Evolutionary conservation across 345 rosid genomes (phyloP).

Genomic region (Brassica juncea): DNA sequence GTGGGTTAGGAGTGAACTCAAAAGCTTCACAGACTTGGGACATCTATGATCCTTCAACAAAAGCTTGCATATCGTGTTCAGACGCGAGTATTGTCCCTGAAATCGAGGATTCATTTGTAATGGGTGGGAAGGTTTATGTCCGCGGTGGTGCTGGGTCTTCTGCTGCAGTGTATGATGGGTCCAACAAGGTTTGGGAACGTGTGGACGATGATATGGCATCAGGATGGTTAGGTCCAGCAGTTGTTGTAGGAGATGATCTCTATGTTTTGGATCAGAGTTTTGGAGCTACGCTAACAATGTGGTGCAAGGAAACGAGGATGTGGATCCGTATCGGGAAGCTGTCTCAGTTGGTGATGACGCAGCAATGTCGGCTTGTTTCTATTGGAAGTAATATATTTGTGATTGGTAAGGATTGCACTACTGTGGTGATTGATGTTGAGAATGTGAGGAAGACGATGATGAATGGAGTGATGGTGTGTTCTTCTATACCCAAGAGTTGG

Average conservation of each 20-base stretch:
- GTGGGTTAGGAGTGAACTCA: constrained; percentile 57
- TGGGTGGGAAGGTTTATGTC: constrained; percentile 66
- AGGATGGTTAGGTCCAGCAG: constrained; percentile 88
- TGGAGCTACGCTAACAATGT: constrained; percentile 71
- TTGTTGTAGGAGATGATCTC: constrained; percentile 58
- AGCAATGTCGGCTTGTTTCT: constrained; percentile 72
- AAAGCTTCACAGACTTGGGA: constrained; percentile 66
- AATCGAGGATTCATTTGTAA: constrained; percentile 64
- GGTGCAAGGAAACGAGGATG: constrained; percentile 56
- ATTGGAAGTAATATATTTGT: constrained; percentile 61
- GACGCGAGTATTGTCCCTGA: constrained; percentile 51
- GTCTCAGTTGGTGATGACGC: constrained; percentile 58
- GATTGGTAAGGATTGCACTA: constrained; percentile 69
- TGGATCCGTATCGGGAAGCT: constrained; percentile 75
- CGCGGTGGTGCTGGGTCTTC: constrained; percentile 45
- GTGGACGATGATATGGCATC: constrained; percentile 62
- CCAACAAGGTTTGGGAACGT: constrained; percentile 56
- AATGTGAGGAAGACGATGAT: constrained; percentile 38
- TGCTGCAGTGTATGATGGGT: constrained; percentile 53
- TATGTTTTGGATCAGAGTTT: constrained; percentile 76
- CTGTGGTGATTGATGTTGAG: constrained; percentile 62
- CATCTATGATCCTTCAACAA: constrained; percentile 52
- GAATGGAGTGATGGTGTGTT: constrained; percentile 64
- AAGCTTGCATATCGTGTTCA: constrained; percentile 47
- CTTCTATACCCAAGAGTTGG: constrained; percentile 60